These are phyloP conservation scores for Ogataea hybrid DNA, from an alignment of 1,139 yeast genomes.

Conservation along the genomic window DNA sequence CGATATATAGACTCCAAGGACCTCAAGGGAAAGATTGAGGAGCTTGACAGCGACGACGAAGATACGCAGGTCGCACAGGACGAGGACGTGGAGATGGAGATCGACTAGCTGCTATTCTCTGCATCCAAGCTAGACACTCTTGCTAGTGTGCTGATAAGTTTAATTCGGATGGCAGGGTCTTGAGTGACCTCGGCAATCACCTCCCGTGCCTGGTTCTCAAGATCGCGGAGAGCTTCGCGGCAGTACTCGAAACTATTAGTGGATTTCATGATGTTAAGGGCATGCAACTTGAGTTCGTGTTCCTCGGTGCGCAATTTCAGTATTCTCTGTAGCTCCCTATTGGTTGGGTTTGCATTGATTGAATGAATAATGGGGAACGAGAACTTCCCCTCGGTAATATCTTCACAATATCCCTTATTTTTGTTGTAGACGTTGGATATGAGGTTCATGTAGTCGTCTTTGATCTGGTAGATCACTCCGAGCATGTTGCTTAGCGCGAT, in stretches of 20 bases:
- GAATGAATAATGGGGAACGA: slow-evolving; percentile 82
- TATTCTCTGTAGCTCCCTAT: slow-evolving; percentile 40
- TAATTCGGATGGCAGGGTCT: slow-evolving; percentile 5
- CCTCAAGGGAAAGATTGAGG: no score
- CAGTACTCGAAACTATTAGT: slow-evolving; percentile 45
- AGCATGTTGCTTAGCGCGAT: slow-evolving; percentile 70
- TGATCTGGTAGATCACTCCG: slow-evolving; percentile 78
- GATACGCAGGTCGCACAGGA: slow-evolving; percentile 1
- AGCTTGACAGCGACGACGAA: slow-evolving; percentile 3
- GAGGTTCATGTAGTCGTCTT: slow-evolving; percentile 77
- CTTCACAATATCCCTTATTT: slow-evolving; percentile 85
- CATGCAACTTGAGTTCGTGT: slow-evolving; percentile 43
- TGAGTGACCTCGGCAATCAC: slow-evolving; percentile 18
- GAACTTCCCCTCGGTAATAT: slow-evolving; percentile 83
- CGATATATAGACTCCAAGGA: no score
- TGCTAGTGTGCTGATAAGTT: slow-evolving; percentile 1
- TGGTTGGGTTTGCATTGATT: slow-evolving; percentile 36
- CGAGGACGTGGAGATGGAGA: slow-evolving; percentile 5
- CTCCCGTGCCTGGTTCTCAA: slow-evolving; percentile 18
- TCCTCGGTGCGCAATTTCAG: slow-evolving; percentile 36
- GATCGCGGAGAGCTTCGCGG: slow-evolving; percentile 20
- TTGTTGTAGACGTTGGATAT: slow-evolving; percentile 50
- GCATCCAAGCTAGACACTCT: background rate
- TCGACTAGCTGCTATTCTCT: background rate
- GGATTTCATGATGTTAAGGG: slow-evolving; percentile 44